Percentiles rank a stretch among this genome's conserved stretches.
Evolutionary conservation across 1,284 basidiomycete genomes (phyloP).

Genomic region (Ganoderma meredithae): DNA sequence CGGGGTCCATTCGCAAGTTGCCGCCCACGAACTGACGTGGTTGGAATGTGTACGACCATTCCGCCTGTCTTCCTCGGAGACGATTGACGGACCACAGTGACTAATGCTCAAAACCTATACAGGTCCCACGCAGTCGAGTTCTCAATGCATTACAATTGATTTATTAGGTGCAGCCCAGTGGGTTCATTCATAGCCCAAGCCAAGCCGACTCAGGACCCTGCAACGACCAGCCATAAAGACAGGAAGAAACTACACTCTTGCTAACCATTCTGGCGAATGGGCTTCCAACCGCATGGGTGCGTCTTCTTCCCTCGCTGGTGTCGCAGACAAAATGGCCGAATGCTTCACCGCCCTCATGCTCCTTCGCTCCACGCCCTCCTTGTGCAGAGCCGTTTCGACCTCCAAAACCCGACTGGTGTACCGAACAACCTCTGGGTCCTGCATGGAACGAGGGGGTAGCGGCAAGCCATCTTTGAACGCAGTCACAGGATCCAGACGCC

Average conservation of each 20-base stretch:
- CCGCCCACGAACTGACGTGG: constrained; percentile 1
- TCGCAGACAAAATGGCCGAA: constrained; percentile 52
- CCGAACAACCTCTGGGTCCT: constrained; percentile 46
- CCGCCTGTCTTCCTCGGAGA: neutral
- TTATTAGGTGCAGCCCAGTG: neutral
- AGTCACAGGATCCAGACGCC: constrained; percentile 48
- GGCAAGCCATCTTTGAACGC: constrained; percentile 50
- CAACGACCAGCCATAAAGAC: neutral
- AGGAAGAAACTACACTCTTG: neutral
- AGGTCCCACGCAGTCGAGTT: neutral
- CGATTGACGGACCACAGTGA: neutral
- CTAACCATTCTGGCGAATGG: constrained; percentile 44
- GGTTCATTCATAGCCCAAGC: neutral
- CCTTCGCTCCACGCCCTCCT: constrained; percentile 22
- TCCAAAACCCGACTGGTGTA: constrained; percentile 42
- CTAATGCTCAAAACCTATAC: neutral
- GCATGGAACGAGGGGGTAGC: constrained; percentile 44
- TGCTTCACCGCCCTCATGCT: constrained; percentile 56
- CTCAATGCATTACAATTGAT: neutral
- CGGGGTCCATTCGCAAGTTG: constrained; percentile 17
- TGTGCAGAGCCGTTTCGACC: constrained; percentile 24
- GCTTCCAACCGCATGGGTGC: constrained; percentile 46
- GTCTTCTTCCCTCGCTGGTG: constrained; percentile 51
- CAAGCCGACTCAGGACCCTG: neutral
- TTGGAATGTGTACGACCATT: constrained; percentile 4